Conservation (phyloP, 768 basidiomycete genomes). For the Russula virescens region DNA sequence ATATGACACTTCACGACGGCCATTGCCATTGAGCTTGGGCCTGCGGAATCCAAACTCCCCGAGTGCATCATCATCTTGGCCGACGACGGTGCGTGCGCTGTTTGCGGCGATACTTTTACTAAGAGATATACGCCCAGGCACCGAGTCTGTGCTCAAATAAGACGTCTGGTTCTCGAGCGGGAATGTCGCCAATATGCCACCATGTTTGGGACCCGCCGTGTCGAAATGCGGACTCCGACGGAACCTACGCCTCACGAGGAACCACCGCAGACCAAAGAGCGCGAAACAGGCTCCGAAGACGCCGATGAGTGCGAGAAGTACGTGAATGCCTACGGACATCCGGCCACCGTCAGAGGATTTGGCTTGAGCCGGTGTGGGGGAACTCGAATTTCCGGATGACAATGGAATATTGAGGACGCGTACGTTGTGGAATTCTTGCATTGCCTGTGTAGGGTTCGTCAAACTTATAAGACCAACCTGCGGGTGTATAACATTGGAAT, state of each 20-base stretch:
- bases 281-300: conserved; percentile 52
- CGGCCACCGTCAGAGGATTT: conserved; percentile 29
- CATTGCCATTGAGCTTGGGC: conserved; percentile 14
- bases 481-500: conserved; percentile 30
- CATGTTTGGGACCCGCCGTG: conserved; percentile 13
- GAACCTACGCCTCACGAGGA: conserved; percentile 31
- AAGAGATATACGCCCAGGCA: conserved; percentile 27
- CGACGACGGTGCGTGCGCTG: conserved; percentile 30
- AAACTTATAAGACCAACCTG: conserved; percentile 57
- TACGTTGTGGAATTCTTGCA: conserved; percentile 64
- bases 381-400: conserved; percentile 15
- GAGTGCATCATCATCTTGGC: conserved; percentile 20
- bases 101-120: conserved; percentile 33
- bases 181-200: conserved; percentile 30
- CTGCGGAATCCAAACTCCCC: conserved; percentile 23
- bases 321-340: conserved; percentile 54
- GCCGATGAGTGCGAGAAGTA: conserved; percentile 52
- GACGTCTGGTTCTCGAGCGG: conserved; percentile 33
- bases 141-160: conserved; percentile 25
- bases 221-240: conserved; percentile 22
- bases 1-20: not conserved
- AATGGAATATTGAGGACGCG: conserved; percentile 62
- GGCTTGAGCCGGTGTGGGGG: not conserved
- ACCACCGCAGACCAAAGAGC: conserved; percentile 53
- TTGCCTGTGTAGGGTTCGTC: conserved; percentile 54